These are phyloP conservation scores for Panicum hallii DNA, from an alignment of 202 grass and related monocot genomes.

Conservation along the genomic window DNA sequence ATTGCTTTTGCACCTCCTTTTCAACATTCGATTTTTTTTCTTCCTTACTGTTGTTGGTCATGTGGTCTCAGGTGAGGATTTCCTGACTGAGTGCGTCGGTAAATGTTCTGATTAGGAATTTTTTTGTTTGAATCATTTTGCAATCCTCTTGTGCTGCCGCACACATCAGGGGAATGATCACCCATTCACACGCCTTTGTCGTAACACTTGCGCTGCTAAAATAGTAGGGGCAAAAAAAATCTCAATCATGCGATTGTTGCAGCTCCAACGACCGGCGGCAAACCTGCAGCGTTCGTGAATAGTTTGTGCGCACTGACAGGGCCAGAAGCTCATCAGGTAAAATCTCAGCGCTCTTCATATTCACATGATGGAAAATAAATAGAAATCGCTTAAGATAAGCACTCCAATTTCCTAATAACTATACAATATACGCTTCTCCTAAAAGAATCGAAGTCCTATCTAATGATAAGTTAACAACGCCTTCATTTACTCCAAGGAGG, in stretches of 20 bases:
- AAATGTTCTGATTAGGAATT: background rate
- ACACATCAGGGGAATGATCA: background rate
- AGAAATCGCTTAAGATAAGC: background rate
- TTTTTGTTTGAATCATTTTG: background rate
- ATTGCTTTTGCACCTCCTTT: background rate
- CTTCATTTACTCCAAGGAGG: slow-evolving; percentile 8
- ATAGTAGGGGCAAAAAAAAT: background rate
- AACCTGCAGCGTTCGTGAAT: background rate
- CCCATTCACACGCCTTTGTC: background rate
- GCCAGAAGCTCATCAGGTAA: slow-evolving; percentile 13
- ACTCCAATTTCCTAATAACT: background rate
- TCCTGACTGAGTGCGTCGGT: background rate
- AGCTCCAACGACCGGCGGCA: background rate
- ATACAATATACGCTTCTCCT: background rate
- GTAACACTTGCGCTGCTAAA: background rate
- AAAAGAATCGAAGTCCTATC: slow-evolving; percentile 49
- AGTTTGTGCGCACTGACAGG: background rate
- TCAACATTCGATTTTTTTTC: background rate
- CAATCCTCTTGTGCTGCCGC: background rate
- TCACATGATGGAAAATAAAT: slow-evolving; percentile 46
- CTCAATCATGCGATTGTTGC: background rate
- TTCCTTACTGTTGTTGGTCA: background rate
- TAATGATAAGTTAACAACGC: background rate
- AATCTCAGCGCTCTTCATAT: slow-evolving; percentile 35
- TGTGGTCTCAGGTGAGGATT: background rate